A percentile compares a stretch with the other conserved stretches of the same genome.
Evolutionary conservation across 116 monocot genomes (phyloP).

Genomic region (Zostera marina): DNA sequence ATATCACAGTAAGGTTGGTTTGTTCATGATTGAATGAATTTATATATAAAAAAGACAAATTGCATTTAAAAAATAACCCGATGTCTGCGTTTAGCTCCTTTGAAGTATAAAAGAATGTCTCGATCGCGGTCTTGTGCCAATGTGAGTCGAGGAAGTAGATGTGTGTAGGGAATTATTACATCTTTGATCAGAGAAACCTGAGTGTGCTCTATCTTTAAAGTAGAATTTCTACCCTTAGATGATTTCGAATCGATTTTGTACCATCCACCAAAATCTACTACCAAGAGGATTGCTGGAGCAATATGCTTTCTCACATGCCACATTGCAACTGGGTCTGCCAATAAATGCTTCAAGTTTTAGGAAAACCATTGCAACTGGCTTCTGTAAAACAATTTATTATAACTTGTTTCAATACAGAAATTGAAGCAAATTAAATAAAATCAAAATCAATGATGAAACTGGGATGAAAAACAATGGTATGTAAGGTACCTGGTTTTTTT

Average conservation of each 20-base stretch:
- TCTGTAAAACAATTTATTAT: slow-evolving; percentile 5
- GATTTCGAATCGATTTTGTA: slow-evolving; percentile 73
- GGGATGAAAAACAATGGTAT: too few species aligned
- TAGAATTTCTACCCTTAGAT: slow-evolving; percentile 22
- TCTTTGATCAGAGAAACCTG: slow-evolving; percentile 89
- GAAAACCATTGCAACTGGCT: slow-evolving; percentile 56
- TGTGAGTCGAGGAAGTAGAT: slow-evolving; percentile 51
- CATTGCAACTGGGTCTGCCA: slow-evolving; percentile 98
- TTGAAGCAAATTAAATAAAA: too few species aligned
- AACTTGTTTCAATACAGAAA: too few species aligned
- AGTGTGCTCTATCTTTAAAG: slow-evolving; percentile 52
- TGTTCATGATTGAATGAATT: not conserved
- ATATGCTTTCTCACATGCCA: slow-evolving; percentile 86
- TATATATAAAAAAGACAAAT: not conserved
- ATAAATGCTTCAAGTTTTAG: slow-evolving; percentile 79
- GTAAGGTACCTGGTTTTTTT: too few species aligned
- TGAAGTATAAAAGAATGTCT: slow-evolving; percentile 71
- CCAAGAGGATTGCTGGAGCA: slow-evolving; percentile 66
- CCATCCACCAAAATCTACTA: slow-evolving; percentile 99
- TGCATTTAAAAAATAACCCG: slow-evolving; percentile 30
- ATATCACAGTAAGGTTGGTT: not conserved
- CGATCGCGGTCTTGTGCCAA: slow-evolving; percentile 43
- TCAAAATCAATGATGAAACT: too few species aligned
- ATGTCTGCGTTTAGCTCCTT: slow-evolving; percentile 86
- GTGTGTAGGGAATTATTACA: slow-evolving; percentile 85